Evolutionary conservation across 2,329 filamentous ascomycete genomes (phyloP).

Genomic region (Rosellinia necatrix): DNA sequence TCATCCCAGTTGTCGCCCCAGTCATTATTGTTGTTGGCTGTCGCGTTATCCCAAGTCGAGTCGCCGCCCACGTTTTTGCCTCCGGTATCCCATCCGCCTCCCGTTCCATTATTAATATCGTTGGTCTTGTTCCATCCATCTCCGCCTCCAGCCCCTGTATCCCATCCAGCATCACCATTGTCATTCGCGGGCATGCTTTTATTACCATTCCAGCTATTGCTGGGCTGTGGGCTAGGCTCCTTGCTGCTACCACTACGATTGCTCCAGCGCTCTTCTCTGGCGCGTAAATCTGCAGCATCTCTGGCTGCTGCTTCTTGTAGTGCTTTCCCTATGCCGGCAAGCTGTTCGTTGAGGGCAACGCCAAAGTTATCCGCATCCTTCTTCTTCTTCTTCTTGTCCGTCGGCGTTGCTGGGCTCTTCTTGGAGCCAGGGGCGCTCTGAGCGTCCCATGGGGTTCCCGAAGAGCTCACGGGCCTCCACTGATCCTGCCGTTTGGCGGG

Average conservation of each 20-base stretch:
- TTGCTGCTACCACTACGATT: slow-evolving; percentile 26
- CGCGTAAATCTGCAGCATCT: slow-evolving; percentile 24
- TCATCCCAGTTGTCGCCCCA: neutral
- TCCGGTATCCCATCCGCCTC: slow-evolving; percentile 8
- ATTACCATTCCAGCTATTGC: slow-evolving; percentile 7
- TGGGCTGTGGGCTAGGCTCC: slow-evolving; percentile 24
- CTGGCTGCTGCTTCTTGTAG: slow-evolving; percentile 18
- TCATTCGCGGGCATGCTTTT: slow-evolving; percentile 16
- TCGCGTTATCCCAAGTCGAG: slow-evolving; percentile 14
- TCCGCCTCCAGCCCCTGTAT: neutral
- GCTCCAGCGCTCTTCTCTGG: slow-evolving; percentile 26
- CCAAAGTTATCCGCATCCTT: neutral
- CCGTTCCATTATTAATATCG: neutral
- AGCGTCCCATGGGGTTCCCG: slow-evolving; percentile 23
- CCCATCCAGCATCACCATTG: slow-evolving; percentile 12
- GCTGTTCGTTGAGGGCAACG: neutral
- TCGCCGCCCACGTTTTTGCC: slow-evolving; percentile 9
- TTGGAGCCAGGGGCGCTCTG: slow-evolving; percentile 27
- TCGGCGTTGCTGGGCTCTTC: too few species aligned
- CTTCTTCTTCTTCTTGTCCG: too few species aligned
- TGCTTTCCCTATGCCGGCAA: slow-evolving; percentile 3
- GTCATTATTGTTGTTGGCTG: slow-evolving; percentile 2
- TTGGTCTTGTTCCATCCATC: neutral
- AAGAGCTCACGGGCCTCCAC: slow-evolving; percentile 3
- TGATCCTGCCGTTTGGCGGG: slow-evolving; percentile 2